Conservation (phyloP, 805 yeast genomes). For the Yamadazyma endophytica region DNA sequence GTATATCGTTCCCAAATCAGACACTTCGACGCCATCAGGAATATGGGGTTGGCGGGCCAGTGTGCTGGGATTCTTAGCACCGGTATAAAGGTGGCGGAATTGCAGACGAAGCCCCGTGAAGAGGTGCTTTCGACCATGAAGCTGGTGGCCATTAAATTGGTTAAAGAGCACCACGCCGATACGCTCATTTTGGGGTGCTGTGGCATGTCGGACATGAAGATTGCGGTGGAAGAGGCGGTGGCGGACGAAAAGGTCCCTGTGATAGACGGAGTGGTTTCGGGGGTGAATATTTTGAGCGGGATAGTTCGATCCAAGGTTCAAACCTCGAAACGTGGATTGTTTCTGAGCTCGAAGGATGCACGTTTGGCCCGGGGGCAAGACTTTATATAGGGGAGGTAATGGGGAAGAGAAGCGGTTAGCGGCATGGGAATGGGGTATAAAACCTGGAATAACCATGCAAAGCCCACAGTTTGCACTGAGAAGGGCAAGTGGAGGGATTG, state of each 20-base stretch:
- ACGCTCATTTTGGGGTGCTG: conserved; percentile 4
- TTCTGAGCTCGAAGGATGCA: conserved; percentile 3
- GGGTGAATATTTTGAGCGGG: conserved; percentile 4
- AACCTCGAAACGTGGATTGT: conserved; percentile 4
- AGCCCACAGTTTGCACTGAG: too few relatives aligned
- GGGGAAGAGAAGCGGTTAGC: too few relatives aligned
- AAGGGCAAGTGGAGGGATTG: too few relatives aligned
- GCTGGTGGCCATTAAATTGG: conserved; percentile 2
- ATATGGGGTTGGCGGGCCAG: conserved; percentile 1
- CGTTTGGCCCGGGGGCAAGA: conserved; percentile 2
- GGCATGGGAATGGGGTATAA: too few relatives aligned
- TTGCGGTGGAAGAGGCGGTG: conserved; percentile 4
- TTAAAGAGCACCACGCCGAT: conserved; percentile 3
- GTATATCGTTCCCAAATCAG: conserved; percentile 4
- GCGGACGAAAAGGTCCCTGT: conserved; percentile 2
- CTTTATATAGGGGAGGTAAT: neutral
- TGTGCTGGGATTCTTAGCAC: conserved; percentile 3
- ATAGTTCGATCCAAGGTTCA: conserved; percentile 3
- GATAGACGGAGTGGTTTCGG: conserved; percentile 4
- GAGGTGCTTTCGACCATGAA: conserved; percentile 1
- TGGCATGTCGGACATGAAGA: conserved; percentile 6
- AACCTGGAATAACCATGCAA: too few relatives aligned
- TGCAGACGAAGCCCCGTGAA: conserved; percentile 2
- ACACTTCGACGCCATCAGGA: conserved; percentile 2
- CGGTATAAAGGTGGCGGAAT: conserved; percentile 1